phyloP scores from a whole-genome alignment of 2,329 filamentous ascomycete genomes.

The Microcera coccophila region DNA sequence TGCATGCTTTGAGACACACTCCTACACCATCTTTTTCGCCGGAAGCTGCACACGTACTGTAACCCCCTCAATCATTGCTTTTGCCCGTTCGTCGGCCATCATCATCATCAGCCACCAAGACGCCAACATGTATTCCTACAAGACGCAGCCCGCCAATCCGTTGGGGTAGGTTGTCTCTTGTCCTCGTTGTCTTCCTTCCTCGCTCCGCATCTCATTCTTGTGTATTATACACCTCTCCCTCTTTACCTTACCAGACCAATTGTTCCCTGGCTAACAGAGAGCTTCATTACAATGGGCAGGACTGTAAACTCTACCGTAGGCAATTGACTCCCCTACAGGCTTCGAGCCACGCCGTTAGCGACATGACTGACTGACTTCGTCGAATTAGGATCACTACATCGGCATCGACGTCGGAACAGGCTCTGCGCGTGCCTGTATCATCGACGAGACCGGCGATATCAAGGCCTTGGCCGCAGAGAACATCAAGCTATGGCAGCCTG shows the following conservation, averaged over 20 bases:
- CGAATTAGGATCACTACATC: conserved; percentile 57
- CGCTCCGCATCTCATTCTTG: too few species aligned
- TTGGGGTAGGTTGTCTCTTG: conserved; percentile 34
- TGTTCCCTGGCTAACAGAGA: conserved; percentile 9
- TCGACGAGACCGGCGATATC: conserved; percentile 88
- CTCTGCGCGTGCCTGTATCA: conserved; percentile 91
- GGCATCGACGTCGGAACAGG: conserved; percentile 97
- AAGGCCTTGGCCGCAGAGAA: conserved; percentile 68
- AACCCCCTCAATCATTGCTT: conserved; percentile 8
- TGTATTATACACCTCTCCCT: conserved; percentile 2
- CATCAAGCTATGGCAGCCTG: conserved; percentile 76
- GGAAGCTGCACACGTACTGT: conserved; percentile 17
- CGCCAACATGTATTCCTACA: conserved; percentile 33
- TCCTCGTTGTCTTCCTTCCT: conserved; percentile 1
- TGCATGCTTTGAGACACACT: conserved; percentile 10
- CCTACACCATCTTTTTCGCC: conserved; percentile 15
- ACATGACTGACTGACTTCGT: conserved; percentile 13
- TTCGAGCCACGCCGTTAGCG: conserved; percentile 6
- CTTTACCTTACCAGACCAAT: conserved; percentile 3
- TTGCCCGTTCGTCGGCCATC: neutral
- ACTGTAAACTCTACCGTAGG: conserved; percentile 34
- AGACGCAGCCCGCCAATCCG: conserved; percentile 34
- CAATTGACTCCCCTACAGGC: neutral
- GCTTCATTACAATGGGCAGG: conserved; percentile 29
- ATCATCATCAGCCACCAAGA: neutral